phyloP scores from a whole-genome alignment of 2,329 filamentous ascomycete species.

The Fusarium sp. region DNA sequence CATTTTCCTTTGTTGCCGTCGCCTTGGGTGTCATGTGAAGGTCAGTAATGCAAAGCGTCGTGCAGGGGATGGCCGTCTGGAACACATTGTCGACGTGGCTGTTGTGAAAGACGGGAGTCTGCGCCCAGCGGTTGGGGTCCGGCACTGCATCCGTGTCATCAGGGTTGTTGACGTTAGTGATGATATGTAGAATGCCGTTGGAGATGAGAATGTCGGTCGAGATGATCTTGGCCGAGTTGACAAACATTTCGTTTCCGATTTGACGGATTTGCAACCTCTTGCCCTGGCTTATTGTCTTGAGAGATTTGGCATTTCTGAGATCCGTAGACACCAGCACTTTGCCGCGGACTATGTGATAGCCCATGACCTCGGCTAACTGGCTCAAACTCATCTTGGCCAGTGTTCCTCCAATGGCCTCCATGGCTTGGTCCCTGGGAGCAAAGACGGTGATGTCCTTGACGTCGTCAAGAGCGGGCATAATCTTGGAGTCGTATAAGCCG shows the following conservation, averaged over 20 bases:
- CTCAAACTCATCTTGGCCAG: conserved; percentile 59
- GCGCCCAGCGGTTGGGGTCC: conserved; percentile 54
- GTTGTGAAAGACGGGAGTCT: conserved; percentile 65
- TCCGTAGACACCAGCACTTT: conserved; percentile 63
- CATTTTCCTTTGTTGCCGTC: conserved; percentile 17
- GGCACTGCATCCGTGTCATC: conserved; percentile 51
- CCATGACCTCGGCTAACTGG: conserved; percentile 65
- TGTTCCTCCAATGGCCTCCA: conserved; percentile 67
- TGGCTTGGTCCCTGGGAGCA: conserved; percentile 71
- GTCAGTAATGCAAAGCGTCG: conserved; percentile 48
- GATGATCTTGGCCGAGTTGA: conserved; percentile 67
- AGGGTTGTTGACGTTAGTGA: conserved; percentile 66
- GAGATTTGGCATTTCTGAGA: conserved; percentile 48
- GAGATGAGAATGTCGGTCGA: conserved; percentile 65
- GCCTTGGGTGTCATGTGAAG: conserved; percentile 40
- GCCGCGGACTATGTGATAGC: conserved; percentile 74
- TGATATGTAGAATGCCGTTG: conserved; percentile 70
- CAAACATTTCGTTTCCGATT: conserved; percentile 59
- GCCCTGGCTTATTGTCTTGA: conserved; percentile 51
- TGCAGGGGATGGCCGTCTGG: conserved; percentile 58
- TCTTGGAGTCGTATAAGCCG: conserved; percentile 46
- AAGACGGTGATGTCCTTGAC: conserved; percentile 70
- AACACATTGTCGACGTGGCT: conserved; percentile 60
- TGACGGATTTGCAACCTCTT: conserved; percentile 55
- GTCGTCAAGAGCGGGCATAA: conserved; percentile 57